A percentile compares a stretch with the other conserved stretches of the same genome.
phyloP scores from a whole-genome alignment of 257 asterid species.

The Oldenlandia corymbosa region DNA sequence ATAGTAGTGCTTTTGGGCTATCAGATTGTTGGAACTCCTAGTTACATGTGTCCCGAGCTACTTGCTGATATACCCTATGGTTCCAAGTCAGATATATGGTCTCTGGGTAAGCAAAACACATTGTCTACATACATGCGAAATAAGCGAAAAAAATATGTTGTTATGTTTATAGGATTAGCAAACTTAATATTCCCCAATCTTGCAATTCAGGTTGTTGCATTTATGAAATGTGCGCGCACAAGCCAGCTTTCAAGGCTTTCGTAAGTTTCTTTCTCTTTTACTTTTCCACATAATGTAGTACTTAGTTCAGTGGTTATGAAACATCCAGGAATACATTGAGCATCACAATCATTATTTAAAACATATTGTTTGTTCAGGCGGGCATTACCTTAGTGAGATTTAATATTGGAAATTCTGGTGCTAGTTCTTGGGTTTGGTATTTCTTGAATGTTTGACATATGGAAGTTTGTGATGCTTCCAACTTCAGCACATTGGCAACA shows the following conservation, averaged over 20 bases:
- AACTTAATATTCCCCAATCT: conserved; percentile 1
- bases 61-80: conserved; percentile 96
- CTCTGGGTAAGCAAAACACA: conserved; percentile 55
- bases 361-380: neutral
- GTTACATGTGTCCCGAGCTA: conserved; percentile 97
- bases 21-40: conserved; percentile 95
- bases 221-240: conserved; percentile 82
- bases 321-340: neutral
- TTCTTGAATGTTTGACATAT: neutral
- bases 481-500: neutral
- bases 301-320: neutral
- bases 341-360: neutral
- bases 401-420: neutral
- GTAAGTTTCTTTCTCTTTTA: conserved; percentile 53
- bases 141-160: no score
- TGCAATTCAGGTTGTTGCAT: conserved; percentile 81
- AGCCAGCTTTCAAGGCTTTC: conserved; percentile 96
- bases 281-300: neutral
- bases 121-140: no score
- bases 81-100: conserved; percentile 91
- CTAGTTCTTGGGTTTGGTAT: neutral
- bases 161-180: conserved; percentile 1
- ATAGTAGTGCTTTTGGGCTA: conserved; percentile 15
- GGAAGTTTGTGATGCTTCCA: neutral
- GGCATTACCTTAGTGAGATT: neutral